A percentile compares a stretch with the other conserved stretches of the same genome.
Evolutionary conservation across 2,329 filamentous ascomycete genomes (phyloP).

Genomic region (Taxawa tesnikishii): DNA sequence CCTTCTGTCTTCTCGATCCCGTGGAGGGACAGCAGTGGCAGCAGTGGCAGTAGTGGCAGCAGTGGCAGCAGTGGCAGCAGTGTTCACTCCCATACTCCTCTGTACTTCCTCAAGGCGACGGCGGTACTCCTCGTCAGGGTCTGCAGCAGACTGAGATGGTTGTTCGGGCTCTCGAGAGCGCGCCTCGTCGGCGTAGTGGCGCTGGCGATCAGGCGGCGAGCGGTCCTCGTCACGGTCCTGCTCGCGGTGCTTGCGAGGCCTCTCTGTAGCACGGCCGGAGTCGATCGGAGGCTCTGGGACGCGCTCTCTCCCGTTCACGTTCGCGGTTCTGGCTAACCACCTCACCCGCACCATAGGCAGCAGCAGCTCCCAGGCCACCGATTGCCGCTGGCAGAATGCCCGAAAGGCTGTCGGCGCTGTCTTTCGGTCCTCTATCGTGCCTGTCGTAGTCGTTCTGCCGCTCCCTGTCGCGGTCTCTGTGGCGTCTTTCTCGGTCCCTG

Average conservation of each 20-base stretch:
- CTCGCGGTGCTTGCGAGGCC: conserved; percentile 8
- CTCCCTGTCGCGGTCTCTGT: conserved; percentile 18
- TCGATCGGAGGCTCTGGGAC: not conserved
- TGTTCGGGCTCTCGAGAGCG: not conserved
- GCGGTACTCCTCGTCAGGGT: conserved; percentile 39
- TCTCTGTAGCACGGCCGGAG: not conserved
- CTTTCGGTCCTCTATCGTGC: conserved; percentile 11
- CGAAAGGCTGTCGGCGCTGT: conserved; percentile 7
- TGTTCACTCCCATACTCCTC: conserved; percentile 2
- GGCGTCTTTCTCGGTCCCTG: conserved; percentile 12
- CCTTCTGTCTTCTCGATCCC: too few relatives aligned
- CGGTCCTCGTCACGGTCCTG: too few relatives aligned
- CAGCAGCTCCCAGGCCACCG: conserved; percentile 9
- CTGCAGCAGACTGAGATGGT: conserved; percentile 12
- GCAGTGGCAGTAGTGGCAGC: not conserved
- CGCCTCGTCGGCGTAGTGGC: not conserved
- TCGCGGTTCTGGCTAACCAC: conserved; percentile 7
- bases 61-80: not conserved
- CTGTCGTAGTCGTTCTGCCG: conserved; percentile 17
- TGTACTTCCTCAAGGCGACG: conserved; percentile 30
- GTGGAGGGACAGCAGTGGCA: too few relatives aligned
- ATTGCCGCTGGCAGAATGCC: conserved; percentile 10
- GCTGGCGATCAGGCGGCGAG: not conserved
- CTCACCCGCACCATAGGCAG: conserved; percentile 8
- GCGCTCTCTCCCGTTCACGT: conserved; percentile 10